Evolutionary conservation across 2,329 filamentous ascomycete genomes (phyloP).

Genomic region (Capronia coronata): DNA sequence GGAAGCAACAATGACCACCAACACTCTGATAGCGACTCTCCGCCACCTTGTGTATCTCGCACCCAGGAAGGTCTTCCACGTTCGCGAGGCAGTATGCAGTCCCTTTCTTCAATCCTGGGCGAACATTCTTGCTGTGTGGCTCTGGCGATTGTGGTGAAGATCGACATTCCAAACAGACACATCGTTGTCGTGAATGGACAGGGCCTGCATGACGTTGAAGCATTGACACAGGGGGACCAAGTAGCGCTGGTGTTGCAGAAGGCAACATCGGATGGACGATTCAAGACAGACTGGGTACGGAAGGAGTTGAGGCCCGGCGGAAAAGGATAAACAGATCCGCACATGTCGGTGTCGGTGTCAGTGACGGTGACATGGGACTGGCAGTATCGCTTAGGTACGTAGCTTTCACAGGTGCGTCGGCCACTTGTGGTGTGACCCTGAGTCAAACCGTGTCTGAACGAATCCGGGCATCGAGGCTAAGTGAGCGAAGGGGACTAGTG

Average conservation of each 20-base stretch:
- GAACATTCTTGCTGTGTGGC: constrained; percentile 14
- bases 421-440: background rate
- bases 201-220: constrained; percentile 3
- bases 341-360: background rate
- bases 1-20: background rate
- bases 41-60: constrained; percentile 3
- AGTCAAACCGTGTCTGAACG: too few relatives aligned
- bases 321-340: background rate
- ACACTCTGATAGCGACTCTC: background rate
- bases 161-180: constrained; percentile 15
- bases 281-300: constrained; percentile 16
- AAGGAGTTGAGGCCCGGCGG: constrained; percentile 11
- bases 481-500: too few relatives aligned
- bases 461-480: background rate
- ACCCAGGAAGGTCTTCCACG: constrained; percentile 19
- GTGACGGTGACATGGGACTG: background rate
- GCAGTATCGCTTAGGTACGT: too few relatives aligned
- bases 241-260: constrained; percentile 20
- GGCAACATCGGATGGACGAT: constrained; percentile 19
- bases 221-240: constrained; percentile 7
- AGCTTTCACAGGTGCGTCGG: too few relatives aligned
- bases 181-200: constrained; percentile 10
- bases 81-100: background rate
- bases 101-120: constrained; percentile 11
- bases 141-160: constrained; percentile 16